A percentile compares a stretch with the other conserved stretches of the same genome.
phyloP scores from a whole-genome alignment of 371 early-diverging fungal genomes.

The Mortierella sp. region DNA sequence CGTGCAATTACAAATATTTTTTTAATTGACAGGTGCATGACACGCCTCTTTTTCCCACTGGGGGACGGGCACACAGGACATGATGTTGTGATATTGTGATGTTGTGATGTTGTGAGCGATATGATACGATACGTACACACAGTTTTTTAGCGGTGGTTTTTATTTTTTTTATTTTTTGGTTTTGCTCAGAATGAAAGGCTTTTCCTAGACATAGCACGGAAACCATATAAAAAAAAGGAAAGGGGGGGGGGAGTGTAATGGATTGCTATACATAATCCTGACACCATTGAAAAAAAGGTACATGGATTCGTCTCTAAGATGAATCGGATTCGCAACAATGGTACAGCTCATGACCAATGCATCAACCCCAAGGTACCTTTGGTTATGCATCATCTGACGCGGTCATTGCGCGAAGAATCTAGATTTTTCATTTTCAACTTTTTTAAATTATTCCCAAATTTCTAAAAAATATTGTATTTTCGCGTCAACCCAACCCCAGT shows the following conservation, averaged over 20 bases:
- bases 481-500: conserved; percentile 1
- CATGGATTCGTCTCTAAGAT: conserved; percentile 5
- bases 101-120: no score
- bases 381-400: conserved; percentile 7
- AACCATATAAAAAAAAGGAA: no score
- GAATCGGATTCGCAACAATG: conserved; percentile 5
- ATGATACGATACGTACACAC: no score
- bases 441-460: background rate
- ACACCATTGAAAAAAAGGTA: no score
- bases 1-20: background rate
- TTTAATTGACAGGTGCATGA: background rate
- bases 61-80: background rate
- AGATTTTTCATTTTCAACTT: conserved; percentile 2
- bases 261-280: no score
- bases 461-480: conserved; percentile 2
- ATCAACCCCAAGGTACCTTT: background rate
- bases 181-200: no score
- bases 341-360: background rate
- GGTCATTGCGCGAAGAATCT: conserved; percentile 2
- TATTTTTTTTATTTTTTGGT: no score
- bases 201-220: no score
- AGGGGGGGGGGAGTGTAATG: no score
- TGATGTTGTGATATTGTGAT: no score
- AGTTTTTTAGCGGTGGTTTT: no score
- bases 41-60: background rate